A percentile compares a stretch with the other conserved stretches of the same genome.
These are phyloP conservation scores for Verticillium longisporum DNA, from an alignment of 2,329 filamentous ascomycete genomes.

Conservation along the genomic window DNA sequence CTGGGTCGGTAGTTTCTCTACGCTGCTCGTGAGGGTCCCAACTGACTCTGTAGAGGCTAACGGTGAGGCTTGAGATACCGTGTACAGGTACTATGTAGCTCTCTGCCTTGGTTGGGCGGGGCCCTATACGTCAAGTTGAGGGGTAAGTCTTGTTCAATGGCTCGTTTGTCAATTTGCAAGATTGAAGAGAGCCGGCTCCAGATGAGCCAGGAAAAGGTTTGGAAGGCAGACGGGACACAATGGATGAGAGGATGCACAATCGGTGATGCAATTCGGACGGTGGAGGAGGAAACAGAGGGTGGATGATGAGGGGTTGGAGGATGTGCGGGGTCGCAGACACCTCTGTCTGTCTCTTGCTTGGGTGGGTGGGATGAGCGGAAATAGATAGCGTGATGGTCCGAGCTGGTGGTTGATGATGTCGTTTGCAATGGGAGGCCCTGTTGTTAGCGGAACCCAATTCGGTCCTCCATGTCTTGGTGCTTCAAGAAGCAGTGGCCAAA, in stretches of 20 bases:
- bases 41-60: background rate
- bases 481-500: background rate
- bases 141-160: background rate
- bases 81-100: too few relatives aligned
- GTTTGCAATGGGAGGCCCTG: background rate
- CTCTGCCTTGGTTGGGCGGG: background rate
- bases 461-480: background rate
- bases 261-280: background rate
- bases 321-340: background rate
- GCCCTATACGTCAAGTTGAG: background rate
- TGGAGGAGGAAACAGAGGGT: background rate
- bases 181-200: background rate
- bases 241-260: background rate
- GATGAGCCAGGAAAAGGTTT: background rate
- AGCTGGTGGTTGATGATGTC: background rate
- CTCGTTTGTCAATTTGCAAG: background rate
- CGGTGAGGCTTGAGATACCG: background rate
- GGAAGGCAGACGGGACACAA: background rate
- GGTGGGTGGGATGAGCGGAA: background rate
- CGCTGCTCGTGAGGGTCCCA: background rate
- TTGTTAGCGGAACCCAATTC: background rate
- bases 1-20: background rate
- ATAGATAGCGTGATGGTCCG: background rate
- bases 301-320: background rate
- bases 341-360: background rate